phyloP scores from a whole-genome alignment of 2,329 filamentous ascomycete species.

The Aspergillus quadricinctus region DNA sequence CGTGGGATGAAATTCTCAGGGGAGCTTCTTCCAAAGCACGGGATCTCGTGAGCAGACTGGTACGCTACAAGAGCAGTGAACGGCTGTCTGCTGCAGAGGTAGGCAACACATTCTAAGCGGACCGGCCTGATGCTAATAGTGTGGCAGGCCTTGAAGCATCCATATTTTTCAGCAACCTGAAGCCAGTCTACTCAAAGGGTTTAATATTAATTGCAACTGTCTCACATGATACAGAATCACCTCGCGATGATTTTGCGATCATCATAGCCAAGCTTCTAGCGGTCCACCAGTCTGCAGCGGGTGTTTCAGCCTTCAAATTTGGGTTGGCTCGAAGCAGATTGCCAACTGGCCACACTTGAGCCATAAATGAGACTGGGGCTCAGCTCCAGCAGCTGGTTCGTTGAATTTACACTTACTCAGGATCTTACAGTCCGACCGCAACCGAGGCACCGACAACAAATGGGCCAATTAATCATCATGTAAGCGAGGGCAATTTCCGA shows the following conservation, averaged over 20 bases:
- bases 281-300: not conserved
- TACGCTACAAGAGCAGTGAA: slow-evolving; percentile 66
- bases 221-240: slow-evolving; percentile 1
- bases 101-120: slow-evolving; percentile 9
- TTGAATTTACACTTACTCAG: not conserved
- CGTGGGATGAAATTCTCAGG: slow-evolving; percentile 68
- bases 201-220: not conserved
- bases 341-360: not conserved
- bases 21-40: slow-evolving; percentile 55
- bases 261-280: not conserved
- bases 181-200: not conserved
- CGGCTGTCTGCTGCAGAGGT: slow-evolving; percentile 66
- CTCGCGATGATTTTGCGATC: not conserved
- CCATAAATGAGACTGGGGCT: not conserved
- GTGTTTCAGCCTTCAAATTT: not conserved
- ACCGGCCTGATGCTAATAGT: not conserved
- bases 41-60: slow-evolving; percentile 62
- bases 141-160: slow-evolving; percentile 34
- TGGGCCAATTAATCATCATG: not conserved
- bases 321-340: not conserved
- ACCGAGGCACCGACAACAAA: not conserved
- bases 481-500: not conserved
- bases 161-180: slow-evolving; percentile 27
- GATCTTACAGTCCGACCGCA: not conserved
- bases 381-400: not conserved